Evolutionary conservation across 192 early-diverging fungal genomes (phyloP), one percentile per base, ranked within the genome.

Genomic region (Gigaspora rosea): DNA sequence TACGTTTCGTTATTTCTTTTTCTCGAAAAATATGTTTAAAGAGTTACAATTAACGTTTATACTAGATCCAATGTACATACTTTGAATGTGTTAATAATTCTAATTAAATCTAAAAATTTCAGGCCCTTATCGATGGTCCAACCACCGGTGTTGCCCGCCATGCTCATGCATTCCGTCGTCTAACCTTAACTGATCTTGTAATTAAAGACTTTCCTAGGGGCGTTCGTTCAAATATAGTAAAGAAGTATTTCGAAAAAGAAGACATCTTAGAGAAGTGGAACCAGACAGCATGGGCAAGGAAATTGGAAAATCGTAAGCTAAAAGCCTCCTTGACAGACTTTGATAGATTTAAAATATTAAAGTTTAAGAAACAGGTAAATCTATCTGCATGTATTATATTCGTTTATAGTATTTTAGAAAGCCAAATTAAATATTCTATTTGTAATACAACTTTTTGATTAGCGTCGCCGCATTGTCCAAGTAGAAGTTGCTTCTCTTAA

Each of bases 341-440:
- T 88, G 96, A 98, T 86, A 92, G 98, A 82, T 98, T 98, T 94
- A 96, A 99, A 95, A 78, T 97, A 65, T 89, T 92, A 90, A 88
- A 96, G 85, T 92, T 96, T 84, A 92, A 92, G 89, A 96, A 94
- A 54, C 47, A 74, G 46, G 72, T 74, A 74, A 6, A n/a, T n/a
- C n/a, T n/a, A 18, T 66, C 36, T 2, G 36, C 36, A 41, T 41
- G 36, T 41, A 5, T 41, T 41, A 41, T 41, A 41, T 5, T 41
- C 36, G 36, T 41, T 41, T 41, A 5, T 3, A 41, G 5, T 41
- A 41, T 41, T 41, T 41, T 41, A 41, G 36, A 41, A 41, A 3
- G 2, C 5, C 5, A 41, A 41, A 41, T 41, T 41, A 41, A 41
- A 41, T 41, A 41, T 41, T 41, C 36, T 2, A 41, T n/a, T 41